Conservation (phyloP, 2,329 filamentous ascomycete genomes). For the Xylariaceae sp. region DNA sequence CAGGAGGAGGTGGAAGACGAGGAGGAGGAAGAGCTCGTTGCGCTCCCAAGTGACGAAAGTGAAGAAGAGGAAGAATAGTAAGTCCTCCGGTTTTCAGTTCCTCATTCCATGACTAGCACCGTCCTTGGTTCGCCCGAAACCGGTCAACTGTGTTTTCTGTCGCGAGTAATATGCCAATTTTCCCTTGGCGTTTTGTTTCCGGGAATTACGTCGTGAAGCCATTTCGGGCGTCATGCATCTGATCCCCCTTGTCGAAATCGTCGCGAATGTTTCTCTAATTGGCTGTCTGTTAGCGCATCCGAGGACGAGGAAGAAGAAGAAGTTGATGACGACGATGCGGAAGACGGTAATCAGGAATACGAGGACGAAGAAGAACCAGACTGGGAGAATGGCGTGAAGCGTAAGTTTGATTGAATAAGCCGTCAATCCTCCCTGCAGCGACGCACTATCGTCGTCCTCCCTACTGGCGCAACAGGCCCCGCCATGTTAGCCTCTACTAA, state of each 20-base stretch:
- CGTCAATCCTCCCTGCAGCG: not conserved
- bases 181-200: constrained; percentile 8
- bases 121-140: not conserved
- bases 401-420: constrained; percentile 23
- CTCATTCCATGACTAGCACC: constrained; percentile 2
- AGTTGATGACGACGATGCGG: constrained; percentile 33
- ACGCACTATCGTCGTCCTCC: not conserved
- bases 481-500: constrained; percentile 10
- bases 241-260: not conserved
- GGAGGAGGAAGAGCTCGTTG: constrained; percentile 35
- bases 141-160: constrained; percentile 2
- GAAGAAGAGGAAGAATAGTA: constrained; percentile 37
- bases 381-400: constrained; percentile 31
- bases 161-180: constrained; percentile 23
- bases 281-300: constrained; percentile 25
- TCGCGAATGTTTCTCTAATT: constrained; percentile 6
- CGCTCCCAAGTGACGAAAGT: constrained; percentile 35
- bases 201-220: not conserved
- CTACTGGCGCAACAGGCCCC: not conserved
- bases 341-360: constrained; percentile 32
- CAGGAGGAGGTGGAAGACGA: constrained; percentile 34
- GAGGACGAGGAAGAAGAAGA: constrained; percentile 34
- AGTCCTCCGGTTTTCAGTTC: constrained; percentile 18
- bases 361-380: constrained; percentile 31
- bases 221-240: not conserved